phyloP scores from a whole-genome alignment of 2,329 filamentous ascomycete genomes.

The Ophiocordyceps camponoti-saundersi region DNA sequence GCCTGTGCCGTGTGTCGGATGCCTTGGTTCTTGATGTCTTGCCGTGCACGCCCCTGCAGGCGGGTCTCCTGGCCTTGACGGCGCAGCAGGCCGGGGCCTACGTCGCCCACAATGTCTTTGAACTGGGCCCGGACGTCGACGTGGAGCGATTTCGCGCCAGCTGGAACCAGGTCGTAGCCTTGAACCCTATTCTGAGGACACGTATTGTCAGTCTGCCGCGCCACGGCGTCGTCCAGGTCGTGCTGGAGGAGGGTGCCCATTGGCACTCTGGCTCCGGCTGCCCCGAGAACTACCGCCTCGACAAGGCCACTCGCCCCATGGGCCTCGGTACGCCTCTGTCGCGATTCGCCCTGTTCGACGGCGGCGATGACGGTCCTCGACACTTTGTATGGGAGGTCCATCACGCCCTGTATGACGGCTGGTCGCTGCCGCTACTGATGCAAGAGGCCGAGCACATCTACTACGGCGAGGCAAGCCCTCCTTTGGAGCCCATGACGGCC shows the following conservation, averaged over 20 bases:
- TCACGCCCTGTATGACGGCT: conserved; percentile 35
- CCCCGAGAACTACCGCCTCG: background rate
- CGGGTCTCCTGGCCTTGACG: conserved; percentile 6
- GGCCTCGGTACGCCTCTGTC: conserved; percentile 5
- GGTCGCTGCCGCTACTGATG: conserved; percentile 23
- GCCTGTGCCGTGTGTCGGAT: conserved; percentile 3
- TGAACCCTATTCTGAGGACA: conserved; percentile 4
- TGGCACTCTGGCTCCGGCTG: conserved; percentile 1
- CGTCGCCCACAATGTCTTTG: conserved; percentile 4
- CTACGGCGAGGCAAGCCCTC: background rate
- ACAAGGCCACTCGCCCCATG: conserved; percentile 1
- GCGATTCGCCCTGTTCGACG: conserved; percentile 2
- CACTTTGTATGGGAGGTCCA: conserved; percentile 7
- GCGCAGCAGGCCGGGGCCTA: conserved; percentile 4
- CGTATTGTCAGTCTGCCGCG: conserved; percentile 3
- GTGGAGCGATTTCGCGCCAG: conserved; percentile 1
- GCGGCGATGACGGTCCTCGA: background rate
- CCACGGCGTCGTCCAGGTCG: conserved; percentile 6
- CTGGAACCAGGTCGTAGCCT: conserved; percentile 5
- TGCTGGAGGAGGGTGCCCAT: conserved; percentile 1
- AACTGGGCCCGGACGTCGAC: conserved; percentile 3
- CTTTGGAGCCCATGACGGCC: conserved; percentile 12
- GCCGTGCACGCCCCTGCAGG: conserved; percentile 8
- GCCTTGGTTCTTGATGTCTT: conserved; percentile 5
- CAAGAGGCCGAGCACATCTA: conserved; percentile 4